phyloP scores from a whole-genome alignment of 2,329 filamentous ascomycete species.

The Trichothecium sympodiale region DNA sequence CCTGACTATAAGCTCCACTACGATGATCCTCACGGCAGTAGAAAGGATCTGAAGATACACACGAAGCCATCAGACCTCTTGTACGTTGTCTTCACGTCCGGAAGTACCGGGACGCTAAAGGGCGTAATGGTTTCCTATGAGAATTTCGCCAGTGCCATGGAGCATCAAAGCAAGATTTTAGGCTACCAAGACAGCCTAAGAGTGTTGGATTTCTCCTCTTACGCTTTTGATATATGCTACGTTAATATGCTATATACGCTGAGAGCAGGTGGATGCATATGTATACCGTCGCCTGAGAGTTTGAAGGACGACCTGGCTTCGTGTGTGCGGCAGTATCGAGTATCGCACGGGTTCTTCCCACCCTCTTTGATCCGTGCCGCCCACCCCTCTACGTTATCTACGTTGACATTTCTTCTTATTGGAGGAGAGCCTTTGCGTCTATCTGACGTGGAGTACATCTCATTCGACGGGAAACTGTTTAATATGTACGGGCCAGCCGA shows the following conservation, averaged over 20 bases:
- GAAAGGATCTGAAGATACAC: no score
- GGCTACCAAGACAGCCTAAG: slow-evolving; percentile 13
- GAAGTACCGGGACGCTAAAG: slow-evolving; percentile 13
- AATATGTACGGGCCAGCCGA: slow-evolving; percentile 21
- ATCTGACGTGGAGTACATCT: slow-evolving; percentile 1
- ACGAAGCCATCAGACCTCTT: no score
- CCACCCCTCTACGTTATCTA: no score
- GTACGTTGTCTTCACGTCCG: slow-evolving; percentile 14
- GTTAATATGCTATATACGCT: slow-evolving; percentile 9
- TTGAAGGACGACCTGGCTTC: no score
- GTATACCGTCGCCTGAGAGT: slow-evolving; percentile 25
- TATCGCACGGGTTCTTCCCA: no score
- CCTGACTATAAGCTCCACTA: no score
- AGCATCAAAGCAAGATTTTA: slow-evolving; percentile 9
- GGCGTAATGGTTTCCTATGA: slow-evolving; percentile 10
- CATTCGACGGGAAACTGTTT: slow-evolving; percentile 35
- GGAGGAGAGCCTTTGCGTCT: slow-evolving; percentile 34
- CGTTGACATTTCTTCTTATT: slow-evolving; percentile 36
- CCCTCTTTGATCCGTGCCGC: no score
- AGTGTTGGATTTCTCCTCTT: slow-evolving; percentile 19
- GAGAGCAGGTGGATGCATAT: slow-evolving; percentile 17
- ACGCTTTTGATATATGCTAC: slow-evolving; percentile 18
- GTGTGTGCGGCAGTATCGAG: no score
- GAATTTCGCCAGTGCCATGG: slow-evolving; percentile 8
- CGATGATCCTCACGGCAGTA: no score